phyloP scores from a whole-genome alignment of 1,284 basidiomycete genomes.

The Phellopilus nigrolimitatus region DNA sequence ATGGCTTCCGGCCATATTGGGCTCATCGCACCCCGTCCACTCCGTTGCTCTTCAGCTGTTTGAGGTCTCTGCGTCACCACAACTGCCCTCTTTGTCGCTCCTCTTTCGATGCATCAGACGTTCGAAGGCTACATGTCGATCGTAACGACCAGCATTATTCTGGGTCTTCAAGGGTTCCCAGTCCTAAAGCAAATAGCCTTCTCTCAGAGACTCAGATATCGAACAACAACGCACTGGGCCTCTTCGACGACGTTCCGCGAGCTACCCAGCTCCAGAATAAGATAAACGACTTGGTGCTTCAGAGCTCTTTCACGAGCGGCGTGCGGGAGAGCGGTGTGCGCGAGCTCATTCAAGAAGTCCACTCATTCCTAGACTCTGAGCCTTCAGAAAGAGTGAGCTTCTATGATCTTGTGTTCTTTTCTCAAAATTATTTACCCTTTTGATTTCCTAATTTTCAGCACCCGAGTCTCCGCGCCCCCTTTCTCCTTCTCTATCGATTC shows the following conservation, averaged over 20 bases:
- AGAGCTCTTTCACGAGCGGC: conserved; percentile 8
- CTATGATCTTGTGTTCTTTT: not conserved
- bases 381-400: conserved; percentile 13
- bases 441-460: conserved; percentile 4
- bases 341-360: conserved; percentile 17
- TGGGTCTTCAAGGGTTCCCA: not conserved
- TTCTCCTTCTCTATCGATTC: conserved; percentile 18
- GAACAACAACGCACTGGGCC: conserved; percentile 6
- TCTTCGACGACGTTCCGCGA: conserved; percentile 10
- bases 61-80: conserved; percentile 10
- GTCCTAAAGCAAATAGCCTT: not conserved
- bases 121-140: conserved; percentile 18
- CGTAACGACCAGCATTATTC: conserved; percentile 5
- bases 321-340: conserved; percentile 9
- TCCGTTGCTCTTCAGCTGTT: not conserved
- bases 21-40: not conserved
- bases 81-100: conserved; percentile 17
- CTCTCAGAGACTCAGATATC: conserved; percentile 2
- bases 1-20: not conserved
- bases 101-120: conserved; percentile 13
- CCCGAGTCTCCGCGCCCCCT: conserved; percentile 12
- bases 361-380: conserved; percentile 9
- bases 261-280: conserved; percentile 8
- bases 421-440: not conserved
- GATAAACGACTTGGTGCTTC: conserved; percentile 13